phyloP scores from a whole-genome alignment of 208 protist species.

The Acanthamoeba royreba region DNA sequence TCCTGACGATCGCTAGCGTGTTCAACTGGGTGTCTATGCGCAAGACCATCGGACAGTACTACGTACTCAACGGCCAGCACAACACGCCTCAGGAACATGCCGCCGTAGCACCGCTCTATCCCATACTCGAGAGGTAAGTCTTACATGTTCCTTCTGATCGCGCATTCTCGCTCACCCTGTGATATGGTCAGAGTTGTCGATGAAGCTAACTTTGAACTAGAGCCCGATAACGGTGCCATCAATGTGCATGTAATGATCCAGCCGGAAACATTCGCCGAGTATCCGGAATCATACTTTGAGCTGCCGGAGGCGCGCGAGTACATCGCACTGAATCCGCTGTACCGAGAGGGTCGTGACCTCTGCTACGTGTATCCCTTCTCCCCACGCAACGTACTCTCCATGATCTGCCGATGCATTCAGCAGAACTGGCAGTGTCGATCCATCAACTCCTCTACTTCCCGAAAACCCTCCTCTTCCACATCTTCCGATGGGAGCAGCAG shows the following conservation, averaged over 20 bases:
- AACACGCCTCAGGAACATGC: neutral
- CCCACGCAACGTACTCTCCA: neutral
- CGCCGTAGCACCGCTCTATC: neutral
- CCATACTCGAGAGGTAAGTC: neutral
- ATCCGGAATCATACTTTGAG: neutral
- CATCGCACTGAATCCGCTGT: neutral
- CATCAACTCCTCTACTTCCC: too few species aligned
- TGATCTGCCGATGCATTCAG: neutral
- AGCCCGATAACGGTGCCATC: neutral
- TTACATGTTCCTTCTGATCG: neutral
- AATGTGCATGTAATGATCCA: neutral
- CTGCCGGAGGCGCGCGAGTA: neutral
- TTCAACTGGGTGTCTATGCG: neutral
- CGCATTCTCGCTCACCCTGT: neutral
- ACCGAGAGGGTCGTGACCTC: neutral
- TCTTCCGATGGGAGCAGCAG: too few species aligned
- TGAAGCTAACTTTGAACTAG: neutral
- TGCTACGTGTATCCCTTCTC: constrained; percentile 11
- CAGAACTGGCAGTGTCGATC: neutral
- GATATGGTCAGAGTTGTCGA: neutral
- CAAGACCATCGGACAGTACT: neutral
- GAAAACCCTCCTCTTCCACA: too few species aligned
- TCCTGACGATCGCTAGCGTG: neutral
- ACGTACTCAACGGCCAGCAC: neutral
- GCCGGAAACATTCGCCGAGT: neutral